Base-by-base conservation (phyloP, 257 asterid species). In the Mentha longifolia region DNA sequence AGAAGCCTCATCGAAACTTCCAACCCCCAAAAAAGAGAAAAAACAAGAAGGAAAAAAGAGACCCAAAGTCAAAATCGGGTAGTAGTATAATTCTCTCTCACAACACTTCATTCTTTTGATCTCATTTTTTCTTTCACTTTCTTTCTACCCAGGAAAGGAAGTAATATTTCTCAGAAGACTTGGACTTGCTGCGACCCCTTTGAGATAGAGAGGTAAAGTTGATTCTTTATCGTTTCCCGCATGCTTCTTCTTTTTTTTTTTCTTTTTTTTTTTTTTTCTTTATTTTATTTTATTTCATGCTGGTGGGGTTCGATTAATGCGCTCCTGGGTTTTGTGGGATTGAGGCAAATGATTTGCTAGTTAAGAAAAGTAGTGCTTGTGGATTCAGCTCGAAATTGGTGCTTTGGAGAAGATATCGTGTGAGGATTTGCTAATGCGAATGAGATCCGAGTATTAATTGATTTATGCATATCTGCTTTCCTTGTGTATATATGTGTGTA, bases 11-110 rank as follows among this genome's bases (percentile, higher is more conserved):
- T 67, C 65, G 84, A 77, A 83, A 69, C 81, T 76, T 71, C 82
- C 72, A 68, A 68, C 73, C 74, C 14, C 65, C 3, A 35, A 68
- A 73, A 61, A 39, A 55, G 69, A 65, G 67, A 70, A 68, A 12
- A 31, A 50, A 22, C 8, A 20, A 62, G 57, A 55, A n/a, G 55
- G 61, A 31, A 51, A n/a, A 55, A 25, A 42, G 71, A 58, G 74
- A 61, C 71, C 68, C 76, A 51, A 74, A 78, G 86, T 81, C 82
- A 80, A 83, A 79, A 71, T 75, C 67, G 65, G 77, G 57, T 57
- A 35, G 57, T 61, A 71, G 72, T 66, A 62, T n/a, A 61, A 59
- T 70, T 61, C 70, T 76, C 80, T 65, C 76, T 70, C 35, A 60
- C 63, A 52, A 16, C 77, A 61, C 65, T 73, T 28, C 55, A 60